Evolutionary conservation across 352 stramenopile genomes (phyloP).

Genomic region (Pythium guiyangense): DNA sequence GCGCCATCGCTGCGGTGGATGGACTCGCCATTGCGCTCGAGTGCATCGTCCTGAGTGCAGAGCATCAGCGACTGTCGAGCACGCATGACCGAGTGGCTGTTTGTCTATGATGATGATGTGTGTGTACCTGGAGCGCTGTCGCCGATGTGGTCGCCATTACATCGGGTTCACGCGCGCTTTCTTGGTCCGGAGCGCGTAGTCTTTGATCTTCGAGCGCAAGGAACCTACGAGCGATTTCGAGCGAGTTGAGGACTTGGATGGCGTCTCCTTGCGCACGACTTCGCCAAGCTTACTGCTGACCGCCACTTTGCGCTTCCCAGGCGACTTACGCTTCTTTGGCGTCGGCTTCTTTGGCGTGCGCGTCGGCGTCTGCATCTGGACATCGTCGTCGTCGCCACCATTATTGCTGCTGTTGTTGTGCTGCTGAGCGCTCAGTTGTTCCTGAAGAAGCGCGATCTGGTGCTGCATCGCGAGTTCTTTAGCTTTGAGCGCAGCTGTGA

Average conservation of each 20-base stretch:
- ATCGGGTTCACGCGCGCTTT: conserved; percentile 45
- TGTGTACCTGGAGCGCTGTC: neutral
- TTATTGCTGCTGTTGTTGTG: no score
- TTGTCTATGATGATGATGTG: neutral
- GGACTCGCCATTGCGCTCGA: no score
- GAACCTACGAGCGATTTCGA: conserved; percentile 45
- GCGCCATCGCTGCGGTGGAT: no score
- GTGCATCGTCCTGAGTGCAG: no score
- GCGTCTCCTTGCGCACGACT: conserved; percentile 28
- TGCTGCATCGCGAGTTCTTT: conserved; percentile 70
- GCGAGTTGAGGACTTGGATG: conserved; percentile 28
- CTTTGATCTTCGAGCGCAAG: conserved; percentile 41
- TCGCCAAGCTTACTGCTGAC: conserved; percentile 32
- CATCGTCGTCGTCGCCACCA: conserved; percentile 22
- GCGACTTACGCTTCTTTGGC: conserved; percentile 36
- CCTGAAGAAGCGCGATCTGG: conserved; percentile 52
- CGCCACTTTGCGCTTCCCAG: conserved; percentile 46
- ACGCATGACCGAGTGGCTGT: neutral
- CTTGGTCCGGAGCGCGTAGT: conserved; percentile 44
- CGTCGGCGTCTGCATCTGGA: conserved; percentile 27
- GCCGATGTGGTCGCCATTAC: conserved; percentile 14
- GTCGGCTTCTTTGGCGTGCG: conserved; percentile 27
- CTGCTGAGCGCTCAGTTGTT: conserved; percentile 25
- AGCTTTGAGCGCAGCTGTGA: conserved; percentile 49
- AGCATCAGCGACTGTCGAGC: no score